Evolutionary conservation across 495 filamentous ascomycete species (phyloP).

Genomic region (Aspergillus sclerotiicarbonarius): DNA sequence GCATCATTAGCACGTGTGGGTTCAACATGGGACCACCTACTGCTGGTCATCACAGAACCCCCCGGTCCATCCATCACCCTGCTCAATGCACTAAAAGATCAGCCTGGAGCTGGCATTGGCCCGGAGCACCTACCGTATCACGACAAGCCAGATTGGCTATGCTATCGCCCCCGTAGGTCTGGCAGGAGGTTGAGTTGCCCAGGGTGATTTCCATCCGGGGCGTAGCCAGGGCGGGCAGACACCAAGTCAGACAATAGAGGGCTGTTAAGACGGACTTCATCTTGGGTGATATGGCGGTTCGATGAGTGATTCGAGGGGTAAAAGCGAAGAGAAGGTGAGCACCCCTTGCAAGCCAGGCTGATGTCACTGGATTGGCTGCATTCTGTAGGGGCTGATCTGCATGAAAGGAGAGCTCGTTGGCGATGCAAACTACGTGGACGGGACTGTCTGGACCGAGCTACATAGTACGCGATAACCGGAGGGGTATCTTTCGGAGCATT

Average conservation of each 20-base stretch:
- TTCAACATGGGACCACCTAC: neutral
- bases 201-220: neutral
- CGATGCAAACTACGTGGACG: neutral
- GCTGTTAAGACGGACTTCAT: neutral
- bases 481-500: no score
- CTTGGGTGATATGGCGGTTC: neutral
- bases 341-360: neutral
- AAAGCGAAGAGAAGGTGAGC: neutral
- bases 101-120: neutral
- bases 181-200: neutral
- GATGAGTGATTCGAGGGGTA: neutral
- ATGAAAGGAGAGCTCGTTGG: neutral
- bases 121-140: slow-evolving; percentile 1
- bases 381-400: neutral
- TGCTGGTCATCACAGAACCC: slow-evolving; percentile 10
- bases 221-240: neutral
- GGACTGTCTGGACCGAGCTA: no score
- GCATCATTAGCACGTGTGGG: neutral
- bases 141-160: slow-evolving; percentile 3
- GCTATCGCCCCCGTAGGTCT: neutral
- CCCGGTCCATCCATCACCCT: slow-evolving; percentile 12
- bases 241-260: neutral
- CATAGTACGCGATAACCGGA: no score
- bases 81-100: slow-evolving; percentile 8
- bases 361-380: neutral